Evolutionary conservation across 805 yeast genomes (phyloP).

Genomic region (Metschnikowia cubensis): DNA sequence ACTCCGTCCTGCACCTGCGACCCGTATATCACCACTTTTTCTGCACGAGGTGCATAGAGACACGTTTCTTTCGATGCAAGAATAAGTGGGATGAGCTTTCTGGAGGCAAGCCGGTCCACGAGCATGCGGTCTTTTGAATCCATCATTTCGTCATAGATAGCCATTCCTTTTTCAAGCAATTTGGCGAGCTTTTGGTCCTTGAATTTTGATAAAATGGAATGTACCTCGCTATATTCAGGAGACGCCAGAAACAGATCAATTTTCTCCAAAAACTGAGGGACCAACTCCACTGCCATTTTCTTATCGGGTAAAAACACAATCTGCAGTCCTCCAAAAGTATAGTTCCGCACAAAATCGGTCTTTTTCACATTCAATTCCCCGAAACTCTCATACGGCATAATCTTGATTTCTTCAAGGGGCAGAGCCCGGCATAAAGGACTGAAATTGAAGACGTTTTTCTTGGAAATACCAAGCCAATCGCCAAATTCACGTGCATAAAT

Average conservation of each 20-base stretch:
- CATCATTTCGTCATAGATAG: conserved; percentile 60
- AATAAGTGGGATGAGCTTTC: conserved; percentile 52
- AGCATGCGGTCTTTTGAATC: conserved; percentile 45
- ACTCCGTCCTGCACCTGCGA: conserved; percentile 61
- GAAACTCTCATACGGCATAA: conserved; percentile 35
- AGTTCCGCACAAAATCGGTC: conserved; percentile 3
- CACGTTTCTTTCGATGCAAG: conserved; percentile 60
- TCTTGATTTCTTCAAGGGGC: conserved; percentile 54
- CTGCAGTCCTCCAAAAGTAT: background rate
- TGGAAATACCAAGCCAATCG: conserved; percentile 78
- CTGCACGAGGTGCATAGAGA: conserved; percentile 47
- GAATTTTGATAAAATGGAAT: conserved; percentile 1
- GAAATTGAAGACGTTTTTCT: conserved; percentile 62
- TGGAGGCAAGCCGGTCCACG: conserved; percentile 49
- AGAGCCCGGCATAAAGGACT: conserved; percentile 55
- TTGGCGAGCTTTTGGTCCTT: conserved; percentile 8
- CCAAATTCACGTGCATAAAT: conserved; percentile 76
- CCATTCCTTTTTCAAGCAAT: conserved; percentile 52
- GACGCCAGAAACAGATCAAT: background rate
- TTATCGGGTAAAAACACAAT: conserved; percentile 56
- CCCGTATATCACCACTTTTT: conserved; percentile 59
- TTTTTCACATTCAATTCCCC: background rate
- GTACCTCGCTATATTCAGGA: background rate
- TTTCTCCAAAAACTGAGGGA: conserved; percentile 4
- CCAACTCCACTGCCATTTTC: conserved; percentile 17